Evolutionary conservation across 2,329 filamentous ascomycete genomes (phyloP), one percentile per base, ranked within the genome.

Genomic region (Acrocalymma vagum): DNA sequence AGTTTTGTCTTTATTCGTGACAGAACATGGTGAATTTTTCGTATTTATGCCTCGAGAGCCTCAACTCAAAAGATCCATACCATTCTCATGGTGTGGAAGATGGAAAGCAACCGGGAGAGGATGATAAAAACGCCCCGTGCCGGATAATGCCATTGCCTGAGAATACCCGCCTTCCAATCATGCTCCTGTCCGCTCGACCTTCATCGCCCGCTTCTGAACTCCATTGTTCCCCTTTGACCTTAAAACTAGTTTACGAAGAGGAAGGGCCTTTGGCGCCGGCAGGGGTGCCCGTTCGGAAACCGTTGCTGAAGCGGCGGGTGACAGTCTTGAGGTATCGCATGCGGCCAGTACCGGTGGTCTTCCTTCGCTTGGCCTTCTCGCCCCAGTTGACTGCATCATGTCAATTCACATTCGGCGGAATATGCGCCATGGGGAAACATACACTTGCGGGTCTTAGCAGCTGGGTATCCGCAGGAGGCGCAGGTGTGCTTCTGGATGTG

Each of bases 401-500:
- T 69, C 51, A 68, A 60, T 56, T 44, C 35, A 40, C 31, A 42
- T 30, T 29, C 8, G 29, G 10, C 13, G 28, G 21, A 13, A 35
- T 33, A 29, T 25, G 29, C 31, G 51, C 27, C 13, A 37, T 20
- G 40, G 41, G 35, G 38, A n/a, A 51, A 89, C 93, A 75, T 96
- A 97, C 93, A 99, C 86, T 96, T 95, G 78, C 94, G 87, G 78
- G 83, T 92, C 86, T 95, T 96, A 78, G 94, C 94, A 74, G 91
- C 81, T 74, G 94, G 94, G 82, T 96, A 99, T 76, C 92, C 94
- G 84, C 94, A 99, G 71, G 83, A 84, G 67, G 93, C 78, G 83
- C 94, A 99, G 74, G 91, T 95, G 80, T 96, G 87, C 89, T 99
- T 99, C 84, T 99, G 94, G 81, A 97, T 86, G 87, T 99, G 94